Conservation (phyloP, 116 monocot species). For the Phalaenopsis hybrid region DNA sequence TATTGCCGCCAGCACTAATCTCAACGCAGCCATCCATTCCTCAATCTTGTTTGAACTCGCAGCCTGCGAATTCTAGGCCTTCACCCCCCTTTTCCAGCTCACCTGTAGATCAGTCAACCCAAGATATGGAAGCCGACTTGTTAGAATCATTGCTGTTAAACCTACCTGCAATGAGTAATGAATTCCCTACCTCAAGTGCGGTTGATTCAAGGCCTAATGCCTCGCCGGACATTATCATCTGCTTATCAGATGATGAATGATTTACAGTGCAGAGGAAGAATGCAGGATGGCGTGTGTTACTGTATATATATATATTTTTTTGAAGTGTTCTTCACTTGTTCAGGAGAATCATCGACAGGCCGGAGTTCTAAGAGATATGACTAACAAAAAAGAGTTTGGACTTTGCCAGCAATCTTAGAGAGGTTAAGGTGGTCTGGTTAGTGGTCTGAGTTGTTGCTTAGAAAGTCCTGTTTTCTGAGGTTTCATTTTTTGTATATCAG, state of each 20-base stretch:
- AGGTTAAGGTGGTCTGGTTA: not conserved
- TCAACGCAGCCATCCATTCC: not conserved
- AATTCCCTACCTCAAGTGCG: not conserved
- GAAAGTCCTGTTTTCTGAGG: not conserved
- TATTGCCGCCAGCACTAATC: not conserved
- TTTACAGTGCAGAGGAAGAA: not conserved
- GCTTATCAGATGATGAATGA: slow-evolving; percentile 26
- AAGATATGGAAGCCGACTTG: slow-evolving; percentile 1
- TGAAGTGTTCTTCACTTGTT: not conserved
- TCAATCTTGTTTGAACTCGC: not conserved
- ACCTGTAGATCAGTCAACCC: not conserved
- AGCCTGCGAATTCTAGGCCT: not conserved
- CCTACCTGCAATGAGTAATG: not conserved
- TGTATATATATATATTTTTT: not conserved
- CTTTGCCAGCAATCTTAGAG: not conserved
- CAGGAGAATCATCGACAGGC: not conserved
- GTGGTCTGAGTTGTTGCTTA: not conserved
- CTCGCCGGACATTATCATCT: slow-evolving; percentile 19
- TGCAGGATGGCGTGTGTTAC: not conserved
- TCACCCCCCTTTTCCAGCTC: not conserved
- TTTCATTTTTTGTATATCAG: not conserved
- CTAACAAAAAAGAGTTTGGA: not conserved
- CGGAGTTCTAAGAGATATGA: not conserved
- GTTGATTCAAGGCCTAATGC: not conserved
- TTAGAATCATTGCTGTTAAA: not conserved